Evolutionary conservation across 371 early-diverging fungal species (phyloP), one percentile per base, ranked within the genome.

Genomic region (Gilbertella persicaria): DNA sequence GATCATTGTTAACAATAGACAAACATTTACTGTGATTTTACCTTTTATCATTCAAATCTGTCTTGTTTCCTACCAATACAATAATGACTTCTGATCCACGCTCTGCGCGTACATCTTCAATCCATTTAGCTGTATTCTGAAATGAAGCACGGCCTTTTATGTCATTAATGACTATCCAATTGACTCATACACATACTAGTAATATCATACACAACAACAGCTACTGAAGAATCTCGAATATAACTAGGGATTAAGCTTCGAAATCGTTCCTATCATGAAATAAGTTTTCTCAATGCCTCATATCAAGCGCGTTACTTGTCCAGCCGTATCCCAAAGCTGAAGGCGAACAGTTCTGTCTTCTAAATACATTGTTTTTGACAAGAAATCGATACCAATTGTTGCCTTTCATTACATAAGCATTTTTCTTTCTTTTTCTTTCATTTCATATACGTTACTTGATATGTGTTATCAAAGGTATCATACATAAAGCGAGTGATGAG

Each of bases 241-340:
- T 99, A 99, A 66, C 91, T 92, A 29, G 99, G 99, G 67, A 99
- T 99, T 52, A 99, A 83, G 53, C 92, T 89, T 43, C 98, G 81
- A 79, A 98, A 98, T 36, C 98, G 88, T 73, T 98, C 97, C 87
- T 91, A 39, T 33, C 33, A 33, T 33, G 12, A 33, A 9, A 8
- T 9, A 12, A 2, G 2, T 33, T 2, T 33, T 13, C 33, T 33
- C 2, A 28, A 47, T 30, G 26, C 25, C 33, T 33, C 10, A 28
- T 12, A 13, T 7, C 3, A 26, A 29, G 8, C 10, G 8, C 33
- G 2, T 61, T 84, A 95, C 96, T 82, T 99, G 99, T 13, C 99
- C 99, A 21, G 99, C 99, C 9, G 99, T 99, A 68, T 99, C 99
- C 99, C 99, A 99, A 42, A 99, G 85, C 74, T 99, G 99, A 35